Evolutionary conservation across 192 early-diverging fungal genomes (phyloP), one percentile per base, ranked within the genome.

Genomic region (Pecoramyces ruminantium): DNA sequence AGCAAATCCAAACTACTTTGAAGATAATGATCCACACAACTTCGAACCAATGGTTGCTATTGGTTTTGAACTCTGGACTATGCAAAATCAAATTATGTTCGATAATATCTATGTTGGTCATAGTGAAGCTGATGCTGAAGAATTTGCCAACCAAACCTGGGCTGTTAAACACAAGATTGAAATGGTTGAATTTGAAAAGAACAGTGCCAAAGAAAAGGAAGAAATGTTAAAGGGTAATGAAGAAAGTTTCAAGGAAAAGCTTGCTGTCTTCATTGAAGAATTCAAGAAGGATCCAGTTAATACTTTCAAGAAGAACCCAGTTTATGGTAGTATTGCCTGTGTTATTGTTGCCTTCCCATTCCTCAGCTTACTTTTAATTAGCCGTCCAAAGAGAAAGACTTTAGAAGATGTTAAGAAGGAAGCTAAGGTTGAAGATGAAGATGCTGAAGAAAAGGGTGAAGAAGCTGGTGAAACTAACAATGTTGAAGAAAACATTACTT

Each of bases 21-120:
- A 96, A 83, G 96, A 97, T 83, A 84, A 86, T 79, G 83, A 85
- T 67, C 93, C 93, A 28, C 89, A 92, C 83, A 92, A 93, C 86
- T 92, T 96, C 80, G 90, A 90, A 67, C 51, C 51, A 67, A 85
- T 79, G 88, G 86, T 78, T 82, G 94, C 92, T 34, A 87, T 96
- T 81, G 96, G 96, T 15, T 95, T 96, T 81, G 96, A 97, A 86
- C 86, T 97, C 81, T 97, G 95, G 95, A 95, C 93, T 77, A 96
- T 97, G 93, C 94, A 95, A 86, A 86, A 92, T 80, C 87, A 89
- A 30, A 95, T 96, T 80, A 86, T 92, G 29, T 96, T 97, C 81
- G 93, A 97, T 88, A 97, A 96, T 85, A 93, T 97, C 79, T 96
- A 94, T 85, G 84, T 97, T 81, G 95, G 95, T 77, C 87, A 93